These are phyloP conservation scores for Raphidocelis subcapitata DNA, from an alignment of 139 green algal genomes.

Conservation along the genomic window DNA sequence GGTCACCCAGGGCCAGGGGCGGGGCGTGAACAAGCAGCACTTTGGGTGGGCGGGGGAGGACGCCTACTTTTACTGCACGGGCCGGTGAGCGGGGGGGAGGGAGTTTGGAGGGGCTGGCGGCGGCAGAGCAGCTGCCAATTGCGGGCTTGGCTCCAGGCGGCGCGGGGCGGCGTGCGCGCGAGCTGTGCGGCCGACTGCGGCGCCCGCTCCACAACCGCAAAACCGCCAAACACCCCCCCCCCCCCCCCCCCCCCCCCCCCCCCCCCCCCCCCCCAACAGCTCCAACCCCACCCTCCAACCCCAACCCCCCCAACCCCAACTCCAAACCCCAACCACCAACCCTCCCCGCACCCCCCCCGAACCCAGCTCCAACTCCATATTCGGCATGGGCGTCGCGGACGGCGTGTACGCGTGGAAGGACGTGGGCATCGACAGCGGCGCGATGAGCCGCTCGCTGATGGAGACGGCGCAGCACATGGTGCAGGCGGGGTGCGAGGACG, in stretches of 20 bases:
- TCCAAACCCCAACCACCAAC: not conserved
- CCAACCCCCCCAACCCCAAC: too few relatives aligned
- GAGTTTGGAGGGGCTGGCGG: too few relatives aligned
- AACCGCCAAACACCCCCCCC: too few relatives aligned
- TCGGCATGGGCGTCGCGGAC: constrained; percentile 89
- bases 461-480: constrained; percentile 49
- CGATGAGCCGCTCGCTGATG: constrained; percentile 75
- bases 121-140: too few relatives aligned
- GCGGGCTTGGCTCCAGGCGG: too few relatives aligned
- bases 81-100: constrained; percentile 25
- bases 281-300: too few relatives aligned
- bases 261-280: too few relatives aligned
- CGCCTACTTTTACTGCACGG: constrained; percentile 75
- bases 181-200: too few relatives aligned
- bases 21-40: constrained; percentile 68
- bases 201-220: too few relatives aligned
- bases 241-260: too few relatives aligned
- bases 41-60: constrained; percentile 86
- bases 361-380: constrained; percentile 53
- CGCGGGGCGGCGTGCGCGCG: too few relatives aligned
- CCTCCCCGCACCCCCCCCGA: not conserved
- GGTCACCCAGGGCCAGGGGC: constrained; percentile 51
- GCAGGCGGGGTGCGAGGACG: constrained; percentile 48
- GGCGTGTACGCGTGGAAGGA: constrained; percentile 91
- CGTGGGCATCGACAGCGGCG: constrained; percentile 85